Base-by-base conservation (phyloP, 2,329 filamentous ascomycete species). In the Colletotrichum musae region DNA sequence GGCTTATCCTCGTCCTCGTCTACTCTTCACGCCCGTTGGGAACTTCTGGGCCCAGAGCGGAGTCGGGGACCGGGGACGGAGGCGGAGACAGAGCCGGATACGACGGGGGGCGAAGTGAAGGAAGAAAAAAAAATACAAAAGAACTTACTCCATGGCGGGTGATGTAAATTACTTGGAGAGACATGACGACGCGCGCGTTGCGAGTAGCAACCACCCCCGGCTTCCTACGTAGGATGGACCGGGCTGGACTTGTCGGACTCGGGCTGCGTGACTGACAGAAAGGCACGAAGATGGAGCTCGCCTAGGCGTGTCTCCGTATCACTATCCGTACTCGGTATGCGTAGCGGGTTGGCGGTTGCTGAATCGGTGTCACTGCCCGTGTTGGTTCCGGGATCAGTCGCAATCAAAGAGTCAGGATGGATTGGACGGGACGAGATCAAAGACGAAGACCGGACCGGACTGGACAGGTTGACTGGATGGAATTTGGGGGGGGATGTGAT, bases 101-200 rank as follows among this genome's bases (percentile, higher is more conserved):
- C 57, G 68, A 62, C 45, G 18, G 45, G 18, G 45, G 16, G 5
- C 21, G 16, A 12, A 47, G 18, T 24, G 21, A 24, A 24, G 45
- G 45, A 15, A 26, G 47, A 26, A 50, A n/a, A 43, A n/a, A 43
- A n/a, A 43, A 6, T 15, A 43, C 41, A n/a, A 21, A 50, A 47
- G 45, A 61, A 85, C 90, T 83, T 87, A 94, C 92, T 74, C 92
- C 92, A 79, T 94, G 93, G 26, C 93, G 90, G 72, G 88, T 89
- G 68, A 94, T 84, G 77, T 94, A 94, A 72, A 94, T 93, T 73
- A 87, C 88, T 77, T 93, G 87, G 58, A 94, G 83, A 70, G 90
- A 84, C 89, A 92, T 93, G 51, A 61, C 51, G 43, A 56, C 43
- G 43, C 41, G 48, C 21, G 60, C 47, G 53, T 68, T 39, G 53